Percentiles rank a stretch among this genome's conserved stretches.
These are phyloP conservation scores for Sclerotinia borealis DNA, from an alignment of 2,329 filamentous ascomycete species.

Conservation along the genomic window DNA sequence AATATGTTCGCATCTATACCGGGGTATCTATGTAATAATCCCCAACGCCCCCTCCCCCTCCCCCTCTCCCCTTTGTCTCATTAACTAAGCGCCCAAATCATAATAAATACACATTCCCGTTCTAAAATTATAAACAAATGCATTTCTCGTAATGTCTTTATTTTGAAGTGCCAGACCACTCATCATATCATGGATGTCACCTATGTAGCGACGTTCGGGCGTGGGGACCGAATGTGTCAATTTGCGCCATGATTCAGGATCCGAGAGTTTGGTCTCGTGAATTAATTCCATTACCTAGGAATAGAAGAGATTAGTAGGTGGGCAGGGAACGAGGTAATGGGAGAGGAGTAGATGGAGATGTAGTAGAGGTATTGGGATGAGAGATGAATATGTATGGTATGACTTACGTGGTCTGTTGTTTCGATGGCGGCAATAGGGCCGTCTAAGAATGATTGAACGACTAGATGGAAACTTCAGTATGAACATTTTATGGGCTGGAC, in stretches of 20 bases:
- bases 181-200: conserved; percentile 75
- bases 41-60: not conserved
- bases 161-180: conserved; percentile 53
- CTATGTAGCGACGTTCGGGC: conserved; percentile 73
- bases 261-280: conserved; percentile 65
- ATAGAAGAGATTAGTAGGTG: not conserved
- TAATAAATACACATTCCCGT: conserved; percentile 82
- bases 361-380: not conserved
- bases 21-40: conserved; percentile 5
- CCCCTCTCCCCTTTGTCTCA: not conserved
- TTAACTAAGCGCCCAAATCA: conserved; percentile 50
- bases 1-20: not conserved
- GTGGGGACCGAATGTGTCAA: conserved; percentile 73
- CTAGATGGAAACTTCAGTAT: conserved; percentile 1
- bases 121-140: conserved; percentile 88
- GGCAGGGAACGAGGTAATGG: not conserved
- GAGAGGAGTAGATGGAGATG: no score
- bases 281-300: conserved; percentile 57
- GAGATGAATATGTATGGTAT: not conserved
- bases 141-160: conserved; percentile 57
- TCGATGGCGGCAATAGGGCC: conserved; percentile 85
- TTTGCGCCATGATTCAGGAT: conserved; percentile 76
- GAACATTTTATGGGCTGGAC: not conserved
- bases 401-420: conserved; percentile 66
- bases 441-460: conserved; percentile 65